phyloP scores from a whole-genome alignment of 495 filamentous ascomycete genomes.

The Astrocystis sublimbata region DNA sequence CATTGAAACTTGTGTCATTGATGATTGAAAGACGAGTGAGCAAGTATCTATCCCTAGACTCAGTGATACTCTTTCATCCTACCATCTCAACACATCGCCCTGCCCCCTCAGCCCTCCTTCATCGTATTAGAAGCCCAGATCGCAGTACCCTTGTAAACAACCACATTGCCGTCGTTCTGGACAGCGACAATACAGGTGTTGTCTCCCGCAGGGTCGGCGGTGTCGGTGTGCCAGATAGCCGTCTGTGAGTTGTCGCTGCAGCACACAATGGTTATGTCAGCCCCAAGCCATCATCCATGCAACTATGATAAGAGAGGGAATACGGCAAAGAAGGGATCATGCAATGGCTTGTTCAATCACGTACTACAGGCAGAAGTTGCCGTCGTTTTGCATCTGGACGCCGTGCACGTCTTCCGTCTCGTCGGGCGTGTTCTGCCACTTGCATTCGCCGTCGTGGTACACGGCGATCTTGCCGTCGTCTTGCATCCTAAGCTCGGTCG shows the following conservation, averaged over 20 bases:
- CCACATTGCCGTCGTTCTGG: slow-evolving; percentile 31
- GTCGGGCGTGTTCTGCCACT: slow-evolving; percentile 30
- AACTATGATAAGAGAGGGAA: neutral
- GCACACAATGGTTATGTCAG: slow-evolving; percentile 7
- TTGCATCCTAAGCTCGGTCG: slow-evolving; percentile 31
- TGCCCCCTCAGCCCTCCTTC: neutral
- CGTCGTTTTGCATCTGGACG: slow-evolving; percentile 29
- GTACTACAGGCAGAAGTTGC: slow-evolving; percentile 34
- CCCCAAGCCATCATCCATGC: neutral
- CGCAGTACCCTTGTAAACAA: slow-evolving; percentile 30
- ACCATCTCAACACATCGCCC: no score
- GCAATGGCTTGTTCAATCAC: slow-evolving; percentile 10
- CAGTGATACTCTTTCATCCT: no score
- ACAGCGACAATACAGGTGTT: slow-evolving; percentile 24
- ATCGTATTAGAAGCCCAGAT: slow-evolving; percentile 25
- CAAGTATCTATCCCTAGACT: no score
- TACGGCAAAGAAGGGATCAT: neutral
- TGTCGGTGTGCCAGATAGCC: slow-evolving; percentile 27
- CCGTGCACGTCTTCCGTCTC: slow-evolving; percentile 28
- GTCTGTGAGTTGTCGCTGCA: slow-evolving; percentile 23
- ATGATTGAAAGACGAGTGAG: no score
- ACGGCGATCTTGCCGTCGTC: slow-evolving; percentile 32
- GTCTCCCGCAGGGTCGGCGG: slow-evolving; percentile 13
- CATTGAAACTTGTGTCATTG: no score
- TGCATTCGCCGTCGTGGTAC: slow-evolving; percentile 25